Evolutionary conservation across 257 asterid genomes (phyloP).

Genomic region (Galeopsis tetrahit): DNA sequence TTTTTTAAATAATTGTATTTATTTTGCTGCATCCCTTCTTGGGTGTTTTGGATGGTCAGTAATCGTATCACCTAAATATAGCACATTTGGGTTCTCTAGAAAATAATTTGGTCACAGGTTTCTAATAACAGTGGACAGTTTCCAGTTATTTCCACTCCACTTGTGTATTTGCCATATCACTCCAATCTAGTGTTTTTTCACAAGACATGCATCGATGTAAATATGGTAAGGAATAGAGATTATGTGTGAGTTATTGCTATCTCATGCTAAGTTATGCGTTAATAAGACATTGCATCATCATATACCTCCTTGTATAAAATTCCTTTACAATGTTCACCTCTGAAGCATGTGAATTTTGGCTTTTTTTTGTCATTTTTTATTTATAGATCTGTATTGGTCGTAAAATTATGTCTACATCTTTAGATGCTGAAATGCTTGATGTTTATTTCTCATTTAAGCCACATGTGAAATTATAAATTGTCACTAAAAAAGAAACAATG

Average conservation of each 20-base stretch:
- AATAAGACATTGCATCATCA: background rate
- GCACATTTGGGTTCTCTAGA: background rate
- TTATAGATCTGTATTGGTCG: background rate
- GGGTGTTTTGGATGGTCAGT: slow-evolving; percentile 20
- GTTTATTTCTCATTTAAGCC: slow-evolving; percentile 8
- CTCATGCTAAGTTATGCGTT: slow-evolving; percentile 20
- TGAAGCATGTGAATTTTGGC: background rate
- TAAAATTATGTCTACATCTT: background rate
- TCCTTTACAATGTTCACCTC: background rate
- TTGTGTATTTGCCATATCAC: background rate
- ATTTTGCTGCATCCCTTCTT: background rate
- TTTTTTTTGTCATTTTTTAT: background rate
- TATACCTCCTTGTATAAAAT: slow-evolving; percentile 15
- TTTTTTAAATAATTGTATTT: background rate
- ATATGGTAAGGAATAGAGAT: background rate
- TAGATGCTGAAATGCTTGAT: slow-evolving; percentile 11
- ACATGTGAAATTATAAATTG: background rate
- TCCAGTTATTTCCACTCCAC: background rate
- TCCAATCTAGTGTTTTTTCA: slow-evolving; percentile 1
- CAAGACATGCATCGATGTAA: background rate
- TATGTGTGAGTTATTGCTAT: background rate
- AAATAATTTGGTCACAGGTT: background rate
- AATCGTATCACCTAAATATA: slow-evolving; percentile 4
- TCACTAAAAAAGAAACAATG: background rate
- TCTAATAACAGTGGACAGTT: slow-evolving; percentile 11